Evolutionary conservation across 2,329 filamentous ascomycete species (phyloP).

Genomic region (Daldinia sp.): DNA sequence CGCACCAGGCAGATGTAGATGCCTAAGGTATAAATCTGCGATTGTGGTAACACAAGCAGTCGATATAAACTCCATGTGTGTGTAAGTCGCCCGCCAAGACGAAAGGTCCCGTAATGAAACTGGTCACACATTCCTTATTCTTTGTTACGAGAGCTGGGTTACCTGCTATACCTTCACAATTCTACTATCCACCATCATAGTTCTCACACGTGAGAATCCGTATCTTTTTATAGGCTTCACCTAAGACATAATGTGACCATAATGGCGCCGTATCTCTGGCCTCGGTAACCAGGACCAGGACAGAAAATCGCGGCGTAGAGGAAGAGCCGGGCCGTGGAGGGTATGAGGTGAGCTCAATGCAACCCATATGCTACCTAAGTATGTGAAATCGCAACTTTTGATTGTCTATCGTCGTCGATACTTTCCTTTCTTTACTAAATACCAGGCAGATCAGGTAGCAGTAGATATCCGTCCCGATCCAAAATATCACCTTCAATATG

Average conservation of each 20-base stretch:
- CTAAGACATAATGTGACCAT: constrained; percentile 4
- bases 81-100: background rate
- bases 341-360: background rate
- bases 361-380: constrained; percentile 3
- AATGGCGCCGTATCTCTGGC: background rate
- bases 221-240: background rate
- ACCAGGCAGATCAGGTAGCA: too few species aligned
- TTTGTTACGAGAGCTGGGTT: constrained; percentile 3
- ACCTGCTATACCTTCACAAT: background rate
- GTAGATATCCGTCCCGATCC: background rate
- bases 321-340: constrained; percentile 5
- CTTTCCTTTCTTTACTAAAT: too few species aligned
- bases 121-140: constrained; percentile 4
- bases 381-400: too few species aligned
- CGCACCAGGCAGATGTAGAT: background rate
- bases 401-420: too few species aligned
- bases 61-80: background rate
- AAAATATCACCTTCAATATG: background rate
- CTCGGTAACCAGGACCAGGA: constrained; percentile 1
- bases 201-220: constrained; percentile 15
- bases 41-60: background rate
- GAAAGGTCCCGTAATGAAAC: constrained; percentile 1
- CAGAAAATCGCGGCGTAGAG: constrained; percentile 8
- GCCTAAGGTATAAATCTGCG: background rate
- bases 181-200: background rate